Evolutionary conservation across 2,329 filamentous ascomycete genomes (phyloP), one percentile per base, ranked within the genome.

Genomic region (Cercospora zeae-maydis): DNA sequence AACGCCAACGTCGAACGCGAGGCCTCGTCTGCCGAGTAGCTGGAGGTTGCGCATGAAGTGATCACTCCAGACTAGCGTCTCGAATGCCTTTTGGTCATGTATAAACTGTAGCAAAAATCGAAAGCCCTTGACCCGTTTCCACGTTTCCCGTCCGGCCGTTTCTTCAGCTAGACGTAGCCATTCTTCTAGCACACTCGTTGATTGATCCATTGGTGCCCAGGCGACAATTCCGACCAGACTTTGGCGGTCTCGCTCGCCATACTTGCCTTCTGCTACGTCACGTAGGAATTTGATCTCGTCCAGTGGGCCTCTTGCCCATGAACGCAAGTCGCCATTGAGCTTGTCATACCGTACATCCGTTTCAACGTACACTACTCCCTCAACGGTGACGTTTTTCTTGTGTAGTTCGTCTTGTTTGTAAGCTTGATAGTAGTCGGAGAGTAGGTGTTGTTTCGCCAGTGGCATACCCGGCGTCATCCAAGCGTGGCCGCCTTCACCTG

Each of bases 181-280:
- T 66, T 78, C 76, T 65, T 84, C 78, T 73, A 97, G 77, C 0
- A 81, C 82, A 5, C 75, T 79, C 0, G 82, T 73, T 0, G 90
- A 86, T 45, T 86, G 85, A 9, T 89, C 84, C 54, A 97, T 74
- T 0, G 93, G 93, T n/a, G 92, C 92, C 91, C 91, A 97, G 1
- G 91, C 87, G 3, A 97, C 83, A 66, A 92, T 85, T 0, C 84
- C 93, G 2, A 88, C 79, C 69, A 91, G 86, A 19, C 88, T 78
- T 24, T 78, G 73, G 13, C 80, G 80, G 58, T 87, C 83, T 56
- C 64, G 61, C 9, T 65, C 57, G 19, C 69, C 70, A 42, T 73
- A 72, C 1, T 81, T 74, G 11, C 88, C 88, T 37, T 85, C 80
- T 3, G 86, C 84, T 63, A 96, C 83, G 39, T 86, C 82, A 62